Conservation (phyloP, 345 rosid species). For the Bretschneidera sinensis region DNA sequence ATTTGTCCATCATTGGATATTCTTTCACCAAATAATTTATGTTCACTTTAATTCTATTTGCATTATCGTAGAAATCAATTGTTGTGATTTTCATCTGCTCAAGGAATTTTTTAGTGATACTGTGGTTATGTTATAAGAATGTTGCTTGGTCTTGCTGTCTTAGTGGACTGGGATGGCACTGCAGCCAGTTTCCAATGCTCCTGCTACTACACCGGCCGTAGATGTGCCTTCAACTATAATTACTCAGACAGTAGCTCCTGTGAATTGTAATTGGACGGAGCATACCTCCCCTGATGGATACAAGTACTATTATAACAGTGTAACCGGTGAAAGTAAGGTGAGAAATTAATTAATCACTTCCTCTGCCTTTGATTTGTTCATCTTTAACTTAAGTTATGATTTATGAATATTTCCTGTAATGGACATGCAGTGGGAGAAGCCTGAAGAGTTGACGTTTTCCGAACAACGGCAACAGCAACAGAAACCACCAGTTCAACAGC, state of each 20-base stretch:
- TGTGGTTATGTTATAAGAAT: neutral
- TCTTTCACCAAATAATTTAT: neutral
- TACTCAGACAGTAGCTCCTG: constrained; percentile 36
- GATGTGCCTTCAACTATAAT: constrained; percentile 40
- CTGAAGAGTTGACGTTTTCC: constrained; percentile 67
- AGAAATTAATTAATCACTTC: constrained; percentile 22
- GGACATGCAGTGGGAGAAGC: constrained; percentile 82
- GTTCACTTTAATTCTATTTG: no score
- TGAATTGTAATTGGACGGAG: constrained; percentile 86
- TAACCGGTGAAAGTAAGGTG: constrained; percentile 88
- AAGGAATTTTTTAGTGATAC: neutral
- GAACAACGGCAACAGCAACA: constrained; percentile 60
- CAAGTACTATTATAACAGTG: constrained; percentile 82
- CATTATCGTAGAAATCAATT: no score
- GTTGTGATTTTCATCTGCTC: neutral
- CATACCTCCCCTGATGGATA: constrained; percentile 97
- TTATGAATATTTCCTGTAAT: constrained; percentile 11
- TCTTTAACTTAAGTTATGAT: constrained; percentile 11
- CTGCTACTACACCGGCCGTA: constrained; percentile 37
- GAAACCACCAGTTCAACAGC: constrained; percentile 47
- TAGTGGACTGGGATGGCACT: constrained; percentile 61
- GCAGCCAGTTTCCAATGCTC: constrained; percentile 35
- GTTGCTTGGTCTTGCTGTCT: constrained; percentile 19
- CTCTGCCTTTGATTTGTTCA: constrained; percentile 7
- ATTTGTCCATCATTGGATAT: neutral